Percentiles rank a stretch among this genome's conserved stretches.
Evolutionary conservation across 208 protist genomes (phyloP).

Genomic region (Lotmaria passim): DNA sequence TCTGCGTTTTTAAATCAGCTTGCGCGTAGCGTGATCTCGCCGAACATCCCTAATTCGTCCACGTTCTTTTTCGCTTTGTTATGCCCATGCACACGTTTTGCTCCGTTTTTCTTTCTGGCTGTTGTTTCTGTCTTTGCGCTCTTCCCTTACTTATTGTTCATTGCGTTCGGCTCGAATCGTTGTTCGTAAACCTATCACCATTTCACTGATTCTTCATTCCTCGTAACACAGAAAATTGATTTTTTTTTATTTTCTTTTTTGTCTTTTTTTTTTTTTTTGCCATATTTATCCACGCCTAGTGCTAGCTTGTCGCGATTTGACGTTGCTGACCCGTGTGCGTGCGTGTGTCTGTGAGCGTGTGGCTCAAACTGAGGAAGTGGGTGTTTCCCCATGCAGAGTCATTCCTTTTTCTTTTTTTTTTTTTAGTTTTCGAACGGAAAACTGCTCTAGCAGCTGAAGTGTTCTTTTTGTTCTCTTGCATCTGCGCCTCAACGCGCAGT

Average conservation of each 20-base stretch:
- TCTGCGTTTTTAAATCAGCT: not conserved
- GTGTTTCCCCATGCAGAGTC: no score
- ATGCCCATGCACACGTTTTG: not conserved
- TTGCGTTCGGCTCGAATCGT: not conserved
- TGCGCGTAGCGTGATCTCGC: no score
- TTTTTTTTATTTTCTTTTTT: conserved; percentile 11
- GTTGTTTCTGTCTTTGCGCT: conserved; percentile 1
- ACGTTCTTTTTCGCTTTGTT: conserved; percentile 20
- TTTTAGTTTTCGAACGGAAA: not conserved
- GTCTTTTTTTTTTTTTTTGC: conserved; percentile 1
- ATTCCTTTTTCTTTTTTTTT: conserved; percentile 1
- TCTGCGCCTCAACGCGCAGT: no score
- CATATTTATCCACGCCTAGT: no score
- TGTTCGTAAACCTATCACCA: not conserved
- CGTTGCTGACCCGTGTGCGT: no score
- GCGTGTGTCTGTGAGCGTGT: no score
- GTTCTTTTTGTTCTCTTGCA: not conserved
- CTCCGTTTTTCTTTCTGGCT: conserved; percentile 12
- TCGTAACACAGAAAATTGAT: conserved; percentile 11
- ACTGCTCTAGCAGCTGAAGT: not conserved
- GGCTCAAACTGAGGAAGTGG: no score
- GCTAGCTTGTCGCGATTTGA: no score
- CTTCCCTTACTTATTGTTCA: conserved; percentile 20
- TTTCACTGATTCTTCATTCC: not conserved
- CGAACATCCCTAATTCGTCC: no score